Evolutionary conservation across 306 rosid species (phyloP), one percentile per base, ranked within the genome.

Genomic region (Senna tora): DNA sequence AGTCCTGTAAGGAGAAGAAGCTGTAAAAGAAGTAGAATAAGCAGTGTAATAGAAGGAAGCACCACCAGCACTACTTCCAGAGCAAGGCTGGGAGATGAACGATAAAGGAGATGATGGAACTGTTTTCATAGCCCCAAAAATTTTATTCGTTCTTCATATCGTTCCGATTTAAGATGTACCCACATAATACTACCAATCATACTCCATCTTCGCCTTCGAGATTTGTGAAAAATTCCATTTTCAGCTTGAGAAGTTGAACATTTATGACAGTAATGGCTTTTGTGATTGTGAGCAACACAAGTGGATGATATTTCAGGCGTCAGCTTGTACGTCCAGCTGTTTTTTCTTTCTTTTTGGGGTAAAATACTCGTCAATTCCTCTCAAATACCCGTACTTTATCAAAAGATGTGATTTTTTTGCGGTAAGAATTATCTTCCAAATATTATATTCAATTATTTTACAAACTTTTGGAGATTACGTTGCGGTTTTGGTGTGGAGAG

Each of bases 101-200:
- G 50, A 15, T 5, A 75, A 75, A 21, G 58, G 34, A 11, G 75
- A 69, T 7, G 83, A 59, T 21, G 79, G 63, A 46, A 71, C 15
- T 19, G 75, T 8, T 75, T 79, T 79, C 81, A 83, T 81, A 65
- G 78, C 58, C 65, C 45, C 39, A 1, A 61, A 8, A 25, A 42
- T 42, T 52, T 52, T 53, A 52, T 9, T 32, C 67, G 56, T 34
- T 57, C 77, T 64, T 45, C 81, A 62, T 32, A 6, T 32, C 36
- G 33, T 11, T 39, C 64, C 30, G 39, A 46, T 74, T 63, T 8
- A 7, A 34, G 15, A 41, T 21, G 34, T 11, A 21, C 17, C 22
- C 55, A 30, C 22, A 13, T 10, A 25, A 16, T 9, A 63, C 22
- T 22, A 10, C 32, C 34, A 15, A 11, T 36, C 49, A 39, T 16